Evolutionary conservation across 768 basidiomycete species (phyloP).

Genomic region (Mycena epipterygia): DNA sequence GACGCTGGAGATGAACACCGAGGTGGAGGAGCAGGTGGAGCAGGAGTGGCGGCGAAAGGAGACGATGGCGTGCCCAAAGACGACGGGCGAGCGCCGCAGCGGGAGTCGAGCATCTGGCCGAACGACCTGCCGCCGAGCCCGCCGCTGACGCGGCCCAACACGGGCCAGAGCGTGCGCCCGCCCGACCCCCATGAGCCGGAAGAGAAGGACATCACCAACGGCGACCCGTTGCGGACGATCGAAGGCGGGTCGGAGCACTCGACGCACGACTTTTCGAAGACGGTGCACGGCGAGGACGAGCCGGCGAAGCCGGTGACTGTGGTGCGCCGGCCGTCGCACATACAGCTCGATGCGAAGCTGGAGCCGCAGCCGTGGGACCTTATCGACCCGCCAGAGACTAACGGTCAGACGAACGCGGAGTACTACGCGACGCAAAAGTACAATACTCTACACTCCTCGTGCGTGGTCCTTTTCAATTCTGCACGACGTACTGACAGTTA

Average conservation of each 20-base stretch:
- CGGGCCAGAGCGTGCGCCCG: conserved; percentile 29
- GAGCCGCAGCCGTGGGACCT: conserved; percentile 81
- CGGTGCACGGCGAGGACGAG: conserved; percentile 19
- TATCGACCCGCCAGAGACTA: conserved; percentile 61
- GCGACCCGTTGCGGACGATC: conserved; percentile 1
- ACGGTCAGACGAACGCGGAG: conserved; percentile 51
- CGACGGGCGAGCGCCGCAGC: conserved; percentile 24
- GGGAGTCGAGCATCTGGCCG: conserved; percentile 37
- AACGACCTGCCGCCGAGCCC: conserved; percentile 48
- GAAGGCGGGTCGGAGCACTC: conserved; percentile 20
- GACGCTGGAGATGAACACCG: neutral
- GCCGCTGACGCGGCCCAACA: conserved; percentile 44
- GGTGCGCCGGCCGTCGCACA: conserved; percentile 54
- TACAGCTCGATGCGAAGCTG: conserved; percentile 63
- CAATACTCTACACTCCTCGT: conserved; percentile 58
- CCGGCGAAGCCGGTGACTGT: conserved; percentile 23
- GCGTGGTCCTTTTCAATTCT: conserved; percentile 39
- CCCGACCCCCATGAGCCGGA: conserved; percentile 34
- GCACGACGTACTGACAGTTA: neutral
- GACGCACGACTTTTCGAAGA: conserved; percentile 19
- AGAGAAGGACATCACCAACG: conserved; percentile 43
- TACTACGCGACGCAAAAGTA: conserved; percentile 64
- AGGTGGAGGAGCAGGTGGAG: neutral
- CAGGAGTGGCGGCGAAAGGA: conserved; percentile 12
- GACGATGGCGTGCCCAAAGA: conserved; percentile 28